Percentiles rank a stretch among this genome's conserved stretches.
These are phyloP conservation scores for Pisolithus microcarpus DNA, from an alignment of 768 basidiomycete genomes.

Conservation along the genomic window DNA sequence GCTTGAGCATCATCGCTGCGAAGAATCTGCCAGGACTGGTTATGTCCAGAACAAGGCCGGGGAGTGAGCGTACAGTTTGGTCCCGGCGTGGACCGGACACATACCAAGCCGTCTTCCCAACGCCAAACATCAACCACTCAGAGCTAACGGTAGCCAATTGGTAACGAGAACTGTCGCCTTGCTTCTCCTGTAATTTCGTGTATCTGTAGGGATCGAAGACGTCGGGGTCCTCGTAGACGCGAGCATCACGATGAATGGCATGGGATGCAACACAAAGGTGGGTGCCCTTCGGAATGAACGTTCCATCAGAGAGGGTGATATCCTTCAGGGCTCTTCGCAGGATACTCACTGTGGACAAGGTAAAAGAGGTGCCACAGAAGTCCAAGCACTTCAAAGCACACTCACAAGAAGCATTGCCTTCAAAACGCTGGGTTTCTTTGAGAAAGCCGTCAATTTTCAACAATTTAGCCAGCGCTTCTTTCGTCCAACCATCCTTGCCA, in stretches of 20 bases:
- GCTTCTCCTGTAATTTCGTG: too few species aligned
- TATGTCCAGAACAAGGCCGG: not conserved
- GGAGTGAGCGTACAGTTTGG: not conserved
- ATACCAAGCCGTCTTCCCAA: conserved; percentile 24
- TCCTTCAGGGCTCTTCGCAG: conserved; percentile 26
- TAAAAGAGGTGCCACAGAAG: too few species aligned
- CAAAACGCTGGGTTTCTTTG: conserved; percentile 28
- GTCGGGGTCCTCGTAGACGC: conserved; percentile 18
- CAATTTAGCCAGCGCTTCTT: conserved; percentile 20
- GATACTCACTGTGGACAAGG: conserved; percentile 15
- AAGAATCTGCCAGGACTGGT: conserved; percentile 36
- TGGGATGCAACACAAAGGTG: conserved; percentile 17
- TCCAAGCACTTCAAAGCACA: not conserved
- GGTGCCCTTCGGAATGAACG: conserved; percentile 29
- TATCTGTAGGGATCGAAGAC: too few species aligned
- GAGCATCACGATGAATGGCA: conserved; percentile 14
- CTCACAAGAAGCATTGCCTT: conserved; percentile 14
- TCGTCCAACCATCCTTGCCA: not conserved
- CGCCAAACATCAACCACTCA: conserved; percentile 33
- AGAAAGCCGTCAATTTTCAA: conserved; percentile 37
- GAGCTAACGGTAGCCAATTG: conserved; percentile 30
- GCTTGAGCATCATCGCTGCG: conserved; percentile 32
- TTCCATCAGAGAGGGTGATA: conserved; percentile 33
- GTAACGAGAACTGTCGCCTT: too few species aligned
- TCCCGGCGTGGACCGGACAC: not conserved